Base-by-base conservation (phyloP, 768 basidiomycete genomes). In the Mrakia blollopis region DNA sequence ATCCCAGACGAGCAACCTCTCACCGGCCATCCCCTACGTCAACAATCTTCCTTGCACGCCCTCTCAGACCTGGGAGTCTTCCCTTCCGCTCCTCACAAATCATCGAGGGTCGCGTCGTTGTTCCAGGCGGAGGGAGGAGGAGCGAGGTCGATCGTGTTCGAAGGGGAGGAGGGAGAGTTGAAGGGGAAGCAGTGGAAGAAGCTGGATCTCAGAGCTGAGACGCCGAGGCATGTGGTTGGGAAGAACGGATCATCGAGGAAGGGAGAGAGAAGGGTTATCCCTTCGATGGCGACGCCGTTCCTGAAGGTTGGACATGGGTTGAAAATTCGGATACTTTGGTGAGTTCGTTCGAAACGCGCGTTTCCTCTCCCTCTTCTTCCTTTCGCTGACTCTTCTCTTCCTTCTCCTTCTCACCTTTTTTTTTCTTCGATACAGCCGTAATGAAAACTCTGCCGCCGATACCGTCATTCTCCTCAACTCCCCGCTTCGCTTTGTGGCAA, bases 1-100 rank as follows among this genome's bases (percentile, higher is more conserved):
- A 68, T 68, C 39, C 65, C 65, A 1, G 65, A 68, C 35, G 65
- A 68, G n/a, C 65, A 68, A 39, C 65, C 65, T 37, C 37, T 68
- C 65, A 68, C 35, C 8, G 65, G 65, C 39, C 16, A 21, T 16
- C 65, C 65, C 14, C 65, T 68, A 1, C 65, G 65, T 16, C 37
- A 39, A 9, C 37, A 21, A 21, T 68, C 65, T 23, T 37, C 37
- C 21, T 39, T 68, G 3, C 65, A 68, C 21, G 8, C 65, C 25
- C 65, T 68, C 37, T 35, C 65, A 4, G 65, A 68, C 35, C 39
- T 68, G 2, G 65, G 65, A 14, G 37, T 68, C 65, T 68, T 68
- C 13, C 35, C 65, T 37, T 16, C 65, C 25, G 65, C 65, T 18
- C 37, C 65, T 44, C 65, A 68, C 21, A 35, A 39, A 39, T 68